Base-by-base conservation (phyloP, 208 protist genomes). In the Crithidia expoeki region DNA sequence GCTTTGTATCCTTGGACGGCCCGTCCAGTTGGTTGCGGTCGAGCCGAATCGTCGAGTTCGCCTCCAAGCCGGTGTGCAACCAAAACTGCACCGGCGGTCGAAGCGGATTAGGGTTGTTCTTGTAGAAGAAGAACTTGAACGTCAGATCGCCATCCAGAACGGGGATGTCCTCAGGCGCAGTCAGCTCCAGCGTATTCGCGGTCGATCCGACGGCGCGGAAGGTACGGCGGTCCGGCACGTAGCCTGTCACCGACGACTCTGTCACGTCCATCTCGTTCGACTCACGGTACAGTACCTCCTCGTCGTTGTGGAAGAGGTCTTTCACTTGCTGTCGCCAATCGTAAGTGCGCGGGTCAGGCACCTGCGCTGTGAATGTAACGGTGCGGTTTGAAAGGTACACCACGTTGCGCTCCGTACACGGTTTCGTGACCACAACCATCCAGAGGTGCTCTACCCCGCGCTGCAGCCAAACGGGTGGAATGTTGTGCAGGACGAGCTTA, bases 21-120 rank as follows among this genome's bases (percentile, higher is more conserved):
- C 89, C 89, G 51, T 96, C 90, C 14, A 94, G 50, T 53, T 89
- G 53, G 46, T 76, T 46, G 19, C 84, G 65, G 23, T 58, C 40
- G 5, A 90, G 56, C 19, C 65, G 61, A 11, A 90, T 68, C 0
- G 25, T 60, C 38, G 73, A 80, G 21, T 53, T 55, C 27, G 40
- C 49, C 33, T 91, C 83, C 16, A 96, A 80, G 14, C 76, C 44
- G 19, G 90, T 90, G 73, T 96, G 84, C 25, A 94, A 72, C 88
- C 88, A 94, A 23, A 94, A 77, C 68, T 92, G 89, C 38, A 94
- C 78, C 0, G 85, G 82, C 5, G 83, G 69, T 57, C 88, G 72
- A 14, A 94, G 72, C 25, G 89, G 61, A 57, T 88, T 91, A 27
- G 84, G 82, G 42, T 89, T 66, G 71, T 93, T 93, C 23, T 82